These are phyloP conservation scores for Arxiozyma telluris DNA, from an alignment of 1,139 yeast species.

Conservation along the genomic window DNA sequence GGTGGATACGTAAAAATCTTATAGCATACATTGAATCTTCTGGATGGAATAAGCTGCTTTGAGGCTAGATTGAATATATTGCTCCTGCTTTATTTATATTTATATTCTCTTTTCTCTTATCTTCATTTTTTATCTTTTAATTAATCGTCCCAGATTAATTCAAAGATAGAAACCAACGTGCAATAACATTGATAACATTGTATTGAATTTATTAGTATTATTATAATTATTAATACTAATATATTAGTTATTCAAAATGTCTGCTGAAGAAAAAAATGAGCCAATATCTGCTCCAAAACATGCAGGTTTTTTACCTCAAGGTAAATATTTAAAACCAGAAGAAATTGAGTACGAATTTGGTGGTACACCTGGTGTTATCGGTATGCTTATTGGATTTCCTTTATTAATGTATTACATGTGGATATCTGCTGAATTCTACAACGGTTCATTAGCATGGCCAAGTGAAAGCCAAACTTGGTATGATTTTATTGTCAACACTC, in stretches of 20 bases:
- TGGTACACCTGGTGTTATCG: constrained; percentile 82
- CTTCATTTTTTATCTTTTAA: too few species aligned
- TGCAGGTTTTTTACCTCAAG: constrained; percentile 26
- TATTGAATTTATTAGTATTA: too few species aligned
- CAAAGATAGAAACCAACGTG: background rate
- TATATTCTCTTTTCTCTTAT: too few species aligned
- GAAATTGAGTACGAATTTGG: constrained; percentile 78
- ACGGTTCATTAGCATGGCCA: constrained; percentile 68
- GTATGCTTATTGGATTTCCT: constrained; percentile 94
- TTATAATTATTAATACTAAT: background rate
- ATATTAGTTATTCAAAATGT: background rate
- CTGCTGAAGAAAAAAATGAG: constrained; percentile 1
- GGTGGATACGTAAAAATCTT: too few species aligned
- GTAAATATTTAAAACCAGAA: constrained; percentile 34
- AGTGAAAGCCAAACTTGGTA: constrained; percentile 46
- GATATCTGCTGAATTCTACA: constrained; percentile 76
- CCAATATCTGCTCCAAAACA: background rate
- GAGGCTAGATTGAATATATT: too few species aligned
- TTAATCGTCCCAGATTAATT: too few species aligned
- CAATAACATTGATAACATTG: too few species aligned
- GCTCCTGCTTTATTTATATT: too few species aligned
- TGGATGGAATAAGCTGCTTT: too few species aligned
- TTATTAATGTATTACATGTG: constrained; percentile 93
- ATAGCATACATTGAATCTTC: too few species aligned
- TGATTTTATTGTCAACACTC: constrained; percentile 39